These are phyloP conservation scores for Odonthalia washingtoniensis DNA, from an alignment of 31 red algal genomes.

Conservation along the genomic window DNA sequence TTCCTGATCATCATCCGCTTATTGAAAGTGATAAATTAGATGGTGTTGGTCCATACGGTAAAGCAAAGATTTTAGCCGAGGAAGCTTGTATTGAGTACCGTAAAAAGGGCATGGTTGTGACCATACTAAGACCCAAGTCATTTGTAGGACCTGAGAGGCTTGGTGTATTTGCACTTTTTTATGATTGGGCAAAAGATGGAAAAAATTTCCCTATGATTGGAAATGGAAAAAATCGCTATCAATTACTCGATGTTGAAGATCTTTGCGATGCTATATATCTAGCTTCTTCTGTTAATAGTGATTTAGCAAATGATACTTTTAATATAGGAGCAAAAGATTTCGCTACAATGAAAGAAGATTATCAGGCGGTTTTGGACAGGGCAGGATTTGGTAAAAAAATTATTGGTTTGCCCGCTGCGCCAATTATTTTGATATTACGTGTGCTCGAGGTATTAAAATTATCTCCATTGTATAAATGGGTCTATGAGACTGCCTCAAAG, in stretches of 20 bases:
- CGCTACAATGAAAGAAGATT: constrained; percentile 15
- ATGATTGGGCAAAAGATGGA: constrained; percentile 24
- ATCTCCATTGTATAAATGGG: too few species aligned
- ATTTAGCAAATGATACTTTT: constrained; percentile 23
- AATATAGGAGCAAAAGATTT: constrained; percentile 25
- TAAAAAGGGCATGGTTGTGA: constrained; percentile 8
- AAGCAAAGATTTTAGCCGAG: constrained; percentile 1
- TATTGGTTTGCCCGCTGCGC: constrained; percentile 13
- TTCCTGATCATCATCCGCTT: constrained; percentile 19
- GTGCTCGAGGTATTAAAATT: too few species aligned
- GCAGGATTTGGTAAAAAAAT: constrained; percentile 1
- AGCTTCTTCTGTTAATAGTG: not conserved
- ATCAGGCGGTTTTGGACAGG: constrained; percentile 3
- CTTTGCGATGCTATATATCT: constrained; percentile 27
- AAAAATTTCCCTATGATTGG: constrained; percentile 12
- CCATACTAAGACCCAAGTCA: constrained; percentile 15
- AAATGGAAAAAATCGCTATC: constrained; percentile 19
- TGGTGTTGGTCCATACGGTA: constrained; percentile 26
- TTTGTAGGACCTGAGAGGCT: constrained; percentile 16
- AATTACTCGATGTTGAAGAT: constrained; percentile 28
- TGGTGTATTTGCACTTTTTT: constrained; percentile 22
- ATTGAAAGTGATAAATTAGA: constrained; percentile 24
- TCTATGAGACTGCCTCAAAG: too few species aligned
- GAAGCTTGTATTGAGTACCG: not conserved
- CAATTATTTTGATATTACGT: constrained; percentile 7